phyloP scores from a whole-genome alignment of 208 protist genomes.

The Jaenimonas drosophilae region DNA sequence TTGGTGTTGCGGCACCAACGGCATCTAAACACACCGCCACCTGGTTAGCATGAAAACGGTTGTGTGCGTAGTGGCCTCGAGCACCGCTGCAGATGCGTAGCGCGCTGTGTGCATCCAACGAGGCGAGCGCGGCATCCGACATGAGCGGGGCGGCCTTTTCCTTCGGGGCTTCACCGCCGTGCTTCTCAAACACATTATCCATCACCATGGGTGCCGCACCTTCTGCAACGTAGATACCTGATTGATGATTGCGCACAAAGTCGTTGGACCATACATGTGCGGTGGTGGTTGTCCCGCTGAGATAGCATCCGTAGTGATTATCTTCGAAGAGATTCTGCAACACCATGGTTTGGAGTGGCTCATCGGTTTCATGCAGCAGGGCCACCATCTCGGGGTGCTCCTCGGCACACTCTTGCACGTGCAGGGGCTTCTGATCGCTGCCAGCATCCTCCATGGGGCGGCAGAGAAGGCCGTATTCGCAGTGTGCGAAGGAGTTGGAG shows the following conservation, averaged over 20 bases:
- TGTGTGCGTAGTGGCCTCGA: slow-evolving; percentile 15
- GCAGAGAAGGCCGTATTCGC: slow-evolving; percentile 9
- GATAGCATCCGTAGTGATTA: slow-evolving; percentile 10
- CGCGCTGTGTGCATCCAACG: neutral
- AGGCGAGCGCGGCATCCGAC: neutral
- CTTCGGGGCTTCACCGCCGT: slow-evolving; percentile 1
- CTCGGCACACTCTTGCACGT: too few species aligned
- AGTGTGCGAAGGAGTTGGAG: slow-evolving; percentile 13
- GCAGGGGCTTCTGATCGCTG: too few species aligned
- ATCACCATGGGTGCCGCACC: slow-evolving; percentile 11
- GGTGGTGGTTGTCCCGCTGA: slow-evolving; percentile 3
- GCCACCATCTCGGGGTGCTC: neutral
- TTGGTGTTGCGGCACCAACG: slow-evolving; percentile 2
- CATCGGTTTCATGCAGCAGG: slow-evolving; percentile 3
- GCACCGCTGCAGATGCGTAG: slow-evolving; percentile 13
- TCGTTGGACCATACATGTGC: slow-evolving; percentile 12
- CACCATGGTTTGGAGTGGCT: slow-evolving; percentile 1
- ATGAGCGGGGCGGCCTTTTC: neutral
- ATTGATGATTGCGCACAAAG: slow-evolving; percentile 15
- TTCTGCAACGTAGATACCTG: slow-evolving; percentile 10
- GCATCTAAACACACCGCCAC: slow-evolving; percentile 13
- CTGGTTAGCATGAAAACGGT: slow-evolving; percentile 14
- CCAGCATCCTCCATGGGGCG: neutral
- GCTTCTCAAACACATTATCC: slow-evolving; percentile 15
- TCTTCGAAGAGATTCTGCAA: slow-evolving; percentile 16